Evolutionary conservation across 176 grass and related monocot species (phyloP).

Genomic region (Aegilops speltoides): DNA sequence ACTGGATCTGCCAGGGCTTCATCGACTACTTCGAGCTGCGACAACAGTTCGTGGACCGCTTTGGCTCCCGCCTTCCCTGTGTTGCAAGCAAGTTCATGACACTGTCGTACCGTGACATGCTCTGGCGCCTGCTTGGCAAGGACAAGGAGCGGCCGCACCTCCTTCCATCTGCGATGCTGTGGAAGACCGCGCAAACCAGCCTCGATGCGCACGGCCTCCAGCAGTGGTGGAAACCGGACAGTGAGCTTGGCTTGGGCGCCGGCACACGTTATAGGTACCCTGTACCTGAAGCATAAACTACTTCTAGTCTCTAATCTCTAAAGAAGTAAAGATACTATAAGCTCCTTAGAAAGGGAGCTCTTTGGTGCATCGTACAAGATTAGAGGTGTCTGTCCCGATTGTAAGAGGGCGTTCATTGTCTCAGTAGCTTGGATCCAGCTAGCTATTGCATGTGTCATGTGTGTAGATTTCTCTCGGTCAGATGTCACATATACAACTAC

Average conservation of each 20-base stretch:
- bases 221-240: conserved; percentile 19
- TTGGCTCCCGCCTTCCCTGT: not conserved
- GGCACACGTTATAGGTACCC: no score
- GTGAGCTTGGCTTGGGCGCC: not conserved
- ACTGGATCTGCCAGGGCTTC: not conserved
- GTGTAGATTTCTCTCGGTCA: no score
- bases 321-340: no score
- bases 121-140: not conserved
- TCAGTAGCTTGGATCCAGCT: no score
- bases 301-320: no score
- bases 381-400: no score
- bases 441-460: no score
- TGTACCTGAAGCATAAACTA: no score
- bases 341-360: no score
- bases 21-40: conserved; percentile 30
- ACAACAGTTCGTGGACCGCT: not conserved
- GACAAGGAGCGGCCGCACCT: not conserved
- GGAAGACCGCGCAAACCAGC: not conserved
- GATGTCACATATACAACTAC: no score
- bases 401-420: no score
- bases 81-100: not conserved
- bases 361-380: no score
- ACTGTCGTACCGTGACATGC: not conserved
- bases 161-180: not conserved
- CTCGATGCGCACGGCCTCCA: not conserved